Evolutionary conservation across 2,329 filamentous ascomycete genomes (phyloP), one percentile per base, ranked within the genome.

Genomic region (Neopestalotiopsis sp.): DNA sequence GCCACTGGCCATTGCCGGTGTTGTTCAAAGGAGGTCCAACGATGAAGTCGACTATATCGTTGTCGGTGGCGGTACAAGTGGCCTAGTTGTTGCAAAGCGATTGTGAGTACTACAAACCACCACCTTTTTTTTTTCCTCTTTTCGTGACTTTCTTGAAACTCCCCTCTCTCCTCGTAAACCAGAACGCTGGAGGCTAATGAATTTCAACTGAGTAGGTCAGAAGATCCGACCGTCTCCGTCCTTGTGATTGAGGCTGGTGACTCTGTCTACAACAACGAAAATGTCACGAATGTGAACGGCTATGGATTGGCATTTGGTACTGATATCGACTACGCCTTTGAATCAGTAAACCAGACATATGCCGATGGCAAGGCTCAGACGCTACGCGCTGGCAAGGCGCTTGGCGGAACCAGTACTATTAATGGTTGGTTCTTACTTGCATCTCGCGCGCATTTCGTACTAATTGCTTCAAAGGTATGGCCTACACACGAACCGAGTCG

Each of bases 401-500:
- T 69, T 1, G 67, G 67, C 3, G 67, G 67, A 53, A 69, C 67
- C 40, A 62, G 57, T 24, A 66, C 67, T 32, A 66, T 69, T 57
- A 69, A 69, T 30, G 67, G 67, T 53, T 20, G 17, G 45, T 20
- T 7, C 5, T 9, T n/a, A 9, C 5, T 9, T 53, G 45, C 9
- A 7, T 9, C 45, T 9, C 4, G 2, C 2, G 2, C 45, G 17
- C n/a, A 17, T 20, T 7, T 20, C n/a, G 5, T 53, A 7, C 45
- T 53, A 20, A 53, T 7, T 7, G 42, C 32, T 20, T 17, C 28
- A 61, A 38, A 81, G 80, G 80, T 40, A 80, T 79, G 77, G 74
- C 77, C 0, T 82, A 82, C 67, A 76, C 75, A 5, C 78, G 80
- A 10, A 76, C 79, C 4, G 75, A 80, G 49, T 72, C 71, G 5